phyloP scores from a whole-genome alignment of 352 stramenopile species.

The Phytophthora syringae region DNA sequence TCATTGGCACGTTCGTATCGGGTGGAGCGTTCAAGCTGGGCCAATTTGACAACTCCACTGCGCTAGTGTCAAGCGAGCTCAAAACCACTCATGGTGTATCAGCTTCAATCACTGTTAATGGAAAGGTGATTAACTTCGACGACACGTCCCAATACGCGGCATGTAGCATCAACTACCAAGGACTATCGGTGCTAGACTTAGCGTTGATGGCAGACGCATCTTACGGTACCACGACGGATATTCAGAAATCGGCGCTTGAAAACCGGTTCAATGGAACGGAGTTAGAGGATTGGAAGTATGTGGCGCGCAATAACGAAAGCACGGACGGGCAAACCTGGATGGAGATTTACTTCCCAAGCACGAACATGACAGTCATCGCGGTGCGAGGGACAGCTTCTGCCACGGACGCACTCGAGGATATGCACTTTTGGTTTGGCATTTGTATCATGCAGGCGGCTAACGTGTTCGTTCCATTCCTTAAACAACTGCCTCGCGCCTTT shows the following conservation, averaged over 20 bases:
- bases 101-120: slow-evolving; percentile 45
- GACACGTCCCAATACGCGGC: slow-evolving; percentile 71
- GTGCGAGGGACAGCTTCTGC: slow-evolving; percentile 83
- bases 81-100: slow-evolving; percentile 35
- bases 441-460: slow-evolving; percentile 87
- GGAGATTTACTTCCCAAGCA: slow-evolving; percentile 75
- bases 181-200: slow-evolving; percentile 75
- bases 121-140: slow-evolving; percentile 55
- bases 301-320: slow-evolving; percentile 73
- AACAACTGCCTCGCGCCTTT: slow-evolving; percentile 73
- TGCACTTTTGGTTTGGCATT: slow-evolving; percentile 90
- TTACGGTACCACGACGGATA: slow-evolving; percentile 72
- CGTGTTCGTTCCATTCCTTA: slow-evolving; percentile 84
- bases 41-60: slow-evolving; percentile 51
- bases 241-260: slow-evolving; percentile 61
- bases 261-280: slow-evolving; percentile 84
- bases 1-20: slow-evolving; percentile 77
- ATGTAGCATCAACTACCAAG: slow-evolving; percentile 69
- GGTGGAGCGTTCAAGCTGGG: slow-evolving; percentile 66
- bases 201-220: slow-evolving; percentile 79
- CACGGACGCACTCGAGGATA: slow-evolving; percentile 80
- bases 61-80: slow-evolving; percentile 26
- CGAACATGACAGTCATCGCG: slow-evolving; percentile 86
- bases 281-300: slow-evolving; percentile 74
- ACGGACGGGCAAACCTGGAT: slow-evolving; percentile 82